Conservation (phyloP, 2,329 filamentous ascomycete species). For the Aspergillus awamori region DNA sequence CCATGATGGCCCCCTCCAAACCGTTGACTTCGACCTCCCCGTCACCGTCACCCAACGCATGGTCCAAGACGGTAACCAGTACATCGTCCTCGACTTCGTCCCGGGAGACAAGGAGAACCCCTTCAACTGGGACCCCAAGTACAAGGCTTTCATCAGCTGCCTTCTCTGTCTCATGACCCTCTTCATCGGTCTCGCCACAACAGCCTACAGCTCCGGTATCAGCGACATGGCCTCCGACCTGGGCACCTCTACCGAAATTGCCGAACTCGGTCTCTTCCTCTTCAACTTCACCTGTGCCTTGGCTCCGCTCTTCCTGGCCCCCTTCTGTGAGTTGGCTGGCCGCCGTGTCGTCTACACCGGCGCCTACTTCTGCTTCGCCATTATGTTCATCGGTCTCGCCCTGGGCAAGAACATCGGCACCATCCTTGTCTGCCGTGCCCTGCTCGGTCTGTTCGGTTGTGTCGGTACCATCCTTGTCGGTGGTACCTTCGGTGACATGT, state of each 20-base stretch:
- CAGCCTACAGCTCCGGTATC: constrained; percentile 56
- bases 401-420: constrained; percentile 54
- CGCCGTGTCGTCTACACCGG: constrained; percentile 52
- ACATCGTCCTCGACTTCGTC: constrained; percentile 52
- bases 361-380: constrained; percentile 50
- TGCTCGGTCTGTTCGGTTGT: constrained; percentile 55
- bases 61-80: constrained; percentile 49
- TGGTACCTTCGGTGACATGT: constrained; percentile 56
- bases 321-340: constrained; percentile 55
- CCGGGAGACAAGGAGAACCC: constrained; percentile 54
- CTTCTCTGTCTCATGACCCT: constrained; percentile 57
- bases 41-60: constrained; percentile 50
- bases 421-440: constrained; percentile 51
- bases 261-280: constrained; percentile 54
- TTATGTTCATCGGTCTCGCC: constrained; percentile 54
- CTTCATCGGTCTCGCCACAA: constrained; percentile 59
- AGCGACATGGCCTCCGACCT: constrained; percentile 51
- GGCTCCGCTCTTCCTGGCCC: constrained; percentile 52
- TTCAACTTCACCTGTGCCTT: constrained; percentile 56
- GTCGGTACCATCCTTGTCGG: constrained; percentile 56
- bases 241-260: constrained; percentile 45
- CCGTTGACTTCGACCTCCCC: constrained; percentile 54
- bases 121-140: constrained; percentile 53
- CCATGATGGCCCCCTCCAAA: constrained; percentile 24
- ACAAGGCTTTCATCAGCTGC: constrained; percentile 51